A percentile compares a stretch with the other conserved stretches of the same genome.
These are phyloP conservation scores for Scheffersomyces spartinae DNA, from an alignment of 805 yeast genomes.

Conservation along the genomic window DNA sequence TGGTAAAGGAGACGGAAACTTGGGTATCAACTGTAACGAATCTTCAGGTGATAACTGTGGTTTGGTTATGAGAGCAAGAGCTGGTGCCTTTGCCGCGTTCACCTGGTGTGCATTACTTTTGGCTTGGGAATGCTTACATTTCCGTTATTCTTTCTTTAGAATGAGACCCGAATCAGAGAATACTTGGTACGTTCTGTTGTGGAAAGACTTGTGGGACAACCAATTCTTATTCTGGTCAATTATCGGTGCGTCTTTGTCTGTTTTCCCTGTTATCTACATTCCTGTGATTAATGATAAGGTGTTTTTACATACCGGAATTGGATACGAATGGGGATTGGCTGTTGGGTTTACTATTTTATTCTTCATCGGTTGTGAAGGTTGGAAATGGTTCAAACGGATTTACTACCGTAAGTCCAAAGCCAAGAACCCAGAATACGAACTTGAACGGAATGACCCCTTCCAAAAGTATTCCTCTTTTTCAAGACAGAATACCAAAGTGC, in stretches of 20 bases:
- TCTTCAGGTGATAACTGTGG: conserved; percentile 35
- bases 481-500: conserved; percentile 40
- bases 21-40: conserved; percentile 57
- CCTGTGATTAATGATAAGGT: conserved; percentile 78
- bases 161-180: conserved; percentile 54
- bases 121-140: conserved; percentile 78
- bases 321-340: conserved; percentile 74
- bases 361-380: conserved; percentile 49
- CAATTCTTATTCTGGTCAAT: conserved; percentile 77
- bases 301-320: conserved; percentile 59
- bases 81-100: conserved; percentile 69
- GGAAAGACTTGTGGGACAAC: conserved; percentile 59
- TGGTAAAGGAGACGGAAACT: conserved; percentile 51
- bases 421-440: conserved; percentile 50
- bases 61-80: conserved; percentile 62
- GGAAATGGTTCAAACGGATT: conserved; percentile 56
- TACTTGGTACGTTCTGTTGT: conserved; percentile 47
- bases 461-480: conserved; percentile 50
- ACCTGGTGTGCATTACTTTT: conserved; percentile 77
- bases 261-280: conserved; percentile 76
- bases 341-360: conserved; percentile 48
- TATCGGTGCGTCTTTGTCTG: conserved; percentile 52
- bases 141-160: conserved; percentile 56
- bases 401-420: conserved; percentile 34
- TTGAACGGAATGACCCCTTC: conserved; percentile 53